These are phyloP conservation scores for Rhodomyrtus tomentosa DNA, from an alignment of 345 rosid species.

Conservation along the genomic window DNA sequence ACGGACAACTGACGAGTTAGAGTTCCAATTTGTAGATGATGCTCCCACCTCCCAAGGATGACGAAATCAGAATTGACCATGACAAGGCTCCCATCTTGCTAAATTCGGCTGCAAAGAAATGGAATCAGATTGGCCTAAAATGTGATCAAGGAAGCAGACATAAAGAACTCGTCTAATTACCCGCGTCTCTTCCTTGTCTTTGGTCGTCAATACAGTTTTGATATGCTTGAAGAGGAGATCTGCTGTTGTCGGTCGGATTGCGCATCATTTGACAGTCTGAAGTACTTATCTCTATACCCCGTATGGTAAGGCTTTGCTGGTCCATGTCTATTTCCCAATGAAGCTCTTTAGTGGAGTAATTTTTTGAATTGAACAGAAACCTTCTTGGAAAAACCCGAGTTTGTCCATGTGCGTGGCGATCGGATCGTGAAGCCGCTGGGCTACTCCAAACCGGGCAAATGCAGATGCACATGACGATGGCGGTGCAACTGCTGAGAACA, in stretches of 20 bases:
- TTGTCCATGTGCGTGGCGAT: constrained; percentile 16
- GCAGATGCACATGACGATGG: constrained; percentile 2
- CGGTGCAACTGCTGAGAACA: constrained; percentile 2
- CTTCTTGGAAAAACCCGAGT: constrained; percentile 19
- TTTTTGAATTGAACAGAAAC: not conserved
- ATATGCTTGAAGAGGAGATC: constrained; percentile 12
- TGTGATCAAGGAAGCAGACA: not conserved
- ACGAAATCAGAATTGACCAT: constrained; percentile 25
- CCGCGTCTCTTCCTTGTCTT: constrained; percentile 21
- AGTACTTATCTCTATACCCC: constrained; percentile 14
- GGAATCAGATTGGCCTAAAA: not conserved
- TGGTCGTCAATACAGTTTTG: constrained; percentile 14
- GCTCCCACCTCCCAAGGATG: constrained; percentile 45
- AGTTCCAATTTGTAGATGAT: constrained; percentile 24
- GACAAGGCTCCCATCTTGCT: constrained; percentile 44
- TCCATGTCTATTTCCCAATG: not conserved
- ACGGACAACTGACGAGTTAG: constrained; percentile 18
- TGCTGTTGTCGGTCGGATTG: not conserved
- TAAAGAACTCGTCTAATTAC: not conserved
- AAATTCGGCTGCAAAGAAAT: constrained; percentile 18
- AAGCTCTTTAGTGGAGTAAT: not conserved
- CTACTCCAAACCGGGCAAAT: constrained; percentile 30
- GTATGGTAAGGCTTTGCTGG: not conserved
- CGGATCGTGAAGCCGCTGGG: constrained; percentile 22
- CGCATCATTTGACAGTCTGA: not conserved